Evolutionary conservation across 2,329 filamentous ascomycete species (phyloP), one percentile per base, ranked within the genome.

Genomic region (Aspergillus candidus): DNA sequence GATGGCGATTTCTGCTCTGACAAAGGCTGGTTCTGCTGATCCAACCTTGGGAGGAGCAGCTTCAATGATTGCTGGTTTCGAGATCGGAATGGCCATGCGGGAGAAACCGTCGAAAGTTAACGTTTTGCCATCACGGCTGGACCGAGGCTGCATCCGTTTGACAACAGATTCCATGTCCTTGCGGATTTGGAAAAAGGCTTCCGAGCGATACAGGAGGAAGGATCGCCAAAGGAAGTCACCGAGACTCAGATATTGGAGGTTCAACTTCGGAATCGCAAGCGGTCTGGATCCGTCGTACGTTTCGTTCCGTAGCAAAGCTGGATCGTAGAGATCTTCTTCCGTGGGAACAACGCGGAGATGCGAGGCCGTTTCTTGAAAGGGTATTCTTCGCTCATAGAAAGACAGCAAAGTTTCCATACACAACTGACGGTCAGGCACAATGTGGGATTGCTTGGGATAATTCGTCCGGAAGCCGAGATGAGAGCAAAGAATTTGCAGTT

Each of bases 221-320:
- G 91, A 89, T 50, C 94, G 80, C 89, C 90, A 98, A n/a, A 98
- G 71, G 57, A 98, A 98, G 65, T 98, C 93, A 3, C 89, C 89
- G 40, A 95, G 81, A 3, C 90, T 94, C 11, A 98, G 75, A 66
- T 98, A 98, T 61, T 98, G 93, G 22, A 98, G 72, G 56, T 96
- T 98, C 36, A 97, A 70, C 63, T 98, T 98, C 3, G 93, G 93
- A 35, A 98, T 81, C 3, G 93, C 88, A 46, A 98, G 74, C 4
- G 93, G 90, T 38, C 80, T 80, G 17, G 88, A 89, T 18, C 90
- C 90, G 63, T 95, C 84, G 57, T 96, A 97, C 6, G 75, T 76
- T 57, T 96, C 90, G 44, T 91, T 91, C 46, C 88, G 80, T 44
- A 90, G 68, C 41, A 95, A 78, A 18, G 82, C 80, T 40, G 76